Percentiles rank a stretch among this genome's conserved stretches.
Evolutionary conservation across 1,284 basidiomycete genomes (phyloP).

Genomic region (Mycocalia duriaeana): DNA sequence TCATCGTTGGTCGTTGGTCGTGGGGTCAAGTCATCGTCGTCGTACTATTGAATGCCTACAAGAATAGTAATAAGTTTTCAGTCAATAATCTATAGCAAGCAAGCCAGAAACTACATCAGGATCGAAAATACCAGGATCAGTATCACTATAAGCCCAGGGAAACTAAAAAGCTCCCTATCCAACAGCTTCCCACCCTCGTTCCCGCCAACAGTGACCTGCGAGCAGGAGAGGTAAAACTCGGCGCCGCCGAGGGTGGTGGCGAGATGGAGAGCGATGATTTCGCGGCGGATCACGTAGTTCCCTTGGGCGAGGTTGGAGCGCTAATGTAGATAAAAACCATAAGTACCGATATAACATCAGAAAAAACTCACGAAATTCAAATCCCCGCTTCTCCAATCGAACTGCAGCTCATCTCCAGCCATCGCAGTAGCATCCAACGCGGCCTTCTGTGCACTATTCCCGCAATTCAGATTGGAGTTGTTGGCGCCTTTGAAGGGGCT

Average conservation of each 20-base stretch:
- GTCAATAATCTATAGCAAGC: too few species aligned
- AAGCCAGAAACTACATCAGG: too few species aligned
- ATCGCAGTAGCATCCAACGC: conserved; percentile 51
- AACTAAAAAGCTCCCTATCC: conserved; percentile 41
- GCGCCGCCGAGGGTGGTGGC: conserved; percentile 47
- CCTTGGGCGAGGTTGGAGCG: conserved; percentile 47
- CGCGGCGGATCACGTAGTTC: conserved; percentile 66
- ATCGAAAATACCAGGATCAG: conserved; percentile 51
- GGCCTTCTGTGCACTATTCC: conserved; percentile 49
- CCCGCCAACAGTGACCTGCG: conserved; percentile 55
- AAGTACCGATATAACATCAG: conserved; percentile 6
- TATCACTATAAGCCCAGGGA: conserved; percentile 62
- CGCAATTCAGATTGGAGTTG: conserved; percentile 61
- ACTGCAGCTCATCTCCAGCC: conserved; percentile 55
- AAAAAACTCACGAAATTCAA: conserved; percentile 38
- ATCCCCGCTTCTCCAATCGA: conserved; percentile 56
- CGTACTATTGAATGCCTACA: too few species aligned
- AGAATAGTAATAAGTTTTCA: too few species aligned
- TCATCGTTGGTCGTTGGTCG: too few species aligned
- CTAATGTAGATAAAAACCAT: not conserved
- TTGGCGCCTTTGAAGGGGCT: conserved; percentile 61
- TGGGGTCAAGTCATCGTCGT: too few species aligned
- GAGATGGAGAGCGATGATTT: conserved; percentile 68
- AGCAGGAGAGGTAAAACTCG: conserved; percentile 72
- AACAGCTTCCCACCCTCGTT: conserved; percentile 37